Percentiles rank a stretch among this genome's conserved stretches.
phyloP scores from a whole-genome alignment of 2,329 filamentous ascomycete species.

The Ophiocordyceps camponoti-floridani region DNA sequence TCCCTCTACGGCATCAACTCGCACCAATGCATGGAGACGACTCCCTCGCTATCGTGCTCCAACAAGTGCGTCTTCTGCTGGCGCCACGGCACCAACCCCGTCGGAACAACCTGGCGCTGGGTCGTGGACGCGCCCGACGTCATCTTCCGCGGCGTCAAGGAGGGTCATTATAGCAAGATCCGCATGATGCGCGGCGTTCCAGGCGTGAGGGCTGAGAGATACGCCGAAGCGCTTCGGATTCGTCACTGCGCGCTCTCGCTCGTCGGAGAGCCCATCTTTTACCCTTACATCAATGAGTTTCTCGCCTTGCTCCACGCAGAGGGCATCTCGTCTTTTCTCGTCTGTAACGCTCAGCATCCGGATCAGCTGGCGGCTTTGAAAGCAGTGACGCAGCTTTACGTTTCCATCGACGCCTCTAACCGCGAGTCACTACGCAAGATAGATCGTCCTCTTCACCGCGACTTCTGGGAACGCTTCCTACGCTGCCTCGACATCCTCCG shows the following conservation, averaged over 20 bases:
- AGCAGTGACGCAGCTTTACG: conserved; percentile 87
- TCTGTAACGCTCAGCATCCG: conserved; percentile 94
- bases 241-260: conserved; percentile 82
- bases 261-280: conserved; percentile 97
- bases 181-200: conserved; percentile 92
- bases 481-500: conserved; percentile 78
- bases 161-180: conserved; percentile 90
- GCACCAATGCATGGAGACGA: conserved; percentile 97
- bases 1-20: conserved; percentile 95
- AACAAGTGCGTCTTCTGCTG: conserved; percentile 99
- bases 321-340: conserved; percentile 82
- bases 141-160: conserved; percentile 81
- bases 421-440: conserved; percentile 74
- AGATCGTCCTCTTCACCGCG: conserved; percentile 78
- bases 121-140: conserved; percentile 77
- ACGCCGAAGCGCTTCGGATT: conserved; percentile 82
- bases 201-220: conserved; percentile 79
- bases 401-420: conserved; percentile 89
- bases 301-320: conserved; percentile 66
- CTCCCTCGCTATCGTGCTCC: conserved; percentile 82
- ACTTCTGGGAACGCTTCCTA: conserved; percentile 95
- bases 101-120: conserved; percentile 95
- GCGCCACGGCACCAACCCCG: conserved; percentile 93
- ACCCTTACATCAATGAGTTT: conserved; percentile 92
- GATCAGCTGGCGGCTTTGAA: conserved; percentile 69